Percentiles rank a stretch among this genome's conserved stretches.
Evolutionary conservation across 768 basidiomycete genomes (phyloP).

Genomic region (Lentinula guzmanii): DNA sequence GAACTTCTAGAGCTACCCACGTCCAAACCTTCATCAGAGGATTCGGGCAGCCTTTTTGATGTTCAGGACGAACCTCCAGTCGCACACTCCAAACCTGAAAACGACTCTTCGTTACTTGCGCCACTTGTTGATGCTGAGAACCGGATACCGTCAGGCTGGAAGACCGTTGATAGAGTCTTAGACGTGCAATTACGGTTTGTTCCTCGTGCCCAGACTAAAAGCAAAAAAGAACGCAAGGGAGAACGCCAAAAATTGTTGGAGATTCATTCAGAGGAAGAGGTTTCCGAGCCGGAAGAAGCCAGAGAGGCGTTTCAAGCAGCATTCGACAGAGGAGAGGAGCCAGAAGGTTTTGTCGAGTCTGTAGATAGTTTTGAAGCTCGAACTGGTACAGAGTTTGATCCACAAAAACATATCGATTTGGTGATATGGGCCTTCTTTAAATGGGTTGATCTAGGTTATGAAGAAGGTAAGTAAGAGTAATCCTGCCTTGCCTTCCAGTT

Average conservation of each 20-base stretch:
- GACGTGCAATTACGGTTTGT: slow-evolving; percentile 62
- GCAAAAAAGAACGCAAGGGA: slow-evolving; percentile 15
- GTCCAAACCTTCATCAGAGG: slow-evolving; percentile 24
- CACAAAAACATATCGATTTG: slow-evolving; percentile 42
- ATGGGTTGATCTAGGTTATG: slow-evolving; percentile 91
- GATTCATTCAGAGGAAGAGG: slow-evolving; percentile 21
- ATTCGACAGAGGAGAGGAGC: slow-evolving; percentile 60
- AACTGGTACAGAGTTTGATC: slow-evolving; percentile 31
- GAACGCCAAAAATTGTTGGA: slow-evolving; percentile 15
- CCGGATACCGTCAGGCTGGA: slow-evolving; percentile 77
- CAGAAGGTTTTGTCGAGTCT: slow-evolving; percentile 48
- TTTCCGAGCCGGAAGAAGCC: slow-evolving; percentile 21
- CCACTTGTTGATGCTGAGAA: slow-evolving; percentile 65
- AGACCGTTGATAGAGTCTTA: slow-evolving; percentile 86
- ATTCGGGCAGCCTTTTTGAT: slow-evolving; percentile 35
- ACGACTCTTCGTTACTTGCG: background rate
- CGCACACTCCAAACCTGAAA: slow-evolving; percentile 19
- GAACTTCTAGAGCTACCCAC: slow-evolving; percentile 49
- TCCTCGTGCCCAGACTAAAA: slow-evolving; percentile 24
- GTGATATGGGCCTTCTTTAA: slow-evolving; percentile 86
- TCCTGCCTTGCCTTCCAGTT: background rate
- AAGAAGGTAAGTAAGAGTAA: slow-evolving; percentile 53
- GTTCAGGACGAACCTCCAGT: slow-evolving; percentile 29
- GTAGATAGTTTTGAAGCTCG: slow-evolving; percentile 57
- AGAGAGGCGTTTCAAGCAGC: slow-evolving; percentile 31